Conservation (phyloP, 352 stramenopile genomes). For the Phytophthora cactorum region DNA sequence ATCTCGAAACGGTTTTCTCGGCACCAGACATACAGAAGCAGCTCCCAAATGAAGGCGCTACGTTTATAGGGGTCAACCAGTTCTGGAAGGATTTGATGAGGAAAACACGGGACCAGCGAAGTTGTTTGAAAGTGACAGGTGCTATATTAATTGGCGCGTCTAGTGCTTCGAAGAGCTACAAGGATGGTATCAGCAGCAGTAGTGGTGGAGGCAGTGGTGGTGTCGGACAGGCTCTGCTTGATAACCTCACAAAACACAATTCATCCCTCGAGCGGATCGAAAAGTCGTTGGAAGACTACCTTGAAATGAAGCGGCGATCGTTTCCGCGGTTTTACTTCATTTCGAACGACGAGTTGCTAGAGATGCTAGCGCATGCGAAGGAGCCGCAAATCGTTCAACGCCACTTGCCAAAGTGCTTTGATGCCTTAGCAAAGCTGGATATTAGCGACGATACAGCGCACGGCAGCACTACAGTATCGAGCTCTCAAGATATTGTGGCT, state of each 20-base stretch:
- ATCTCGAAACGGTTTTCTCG: conserved; percentile 85
- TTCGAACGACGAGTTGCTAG: conserved; percentile 86
- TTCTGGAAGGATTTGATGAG: conserved; percentile 87
- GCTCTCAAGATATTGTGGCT: conserved; percentile 64
- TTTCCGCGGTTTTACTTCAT: conserved; percentile 92
- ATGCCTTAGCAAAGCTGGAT: conserved; percentile 79
- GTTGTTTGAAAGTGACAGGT: conserved; percentile 73
- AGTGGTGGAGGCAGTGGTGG: conserved; percentile 5
- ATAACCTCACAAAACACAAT: conserved; percentile 77
- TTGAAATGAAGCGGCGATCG: conserved; percentile 83
- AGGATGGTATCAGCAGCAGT: conserved; percentile 2
- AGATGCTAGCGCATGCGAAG: conserved; percentile 83
- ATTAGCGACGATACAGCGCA: conserved; percentile 57
- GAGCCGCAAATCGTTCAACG: conserved; percentile 82
- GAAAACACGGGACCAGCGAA: conserved; percentile 60
- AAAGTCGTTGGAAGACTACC: conserved; percentile 84
- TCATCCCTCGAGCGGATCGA: conserved; percentile 72
- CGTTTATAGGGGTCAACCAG: conserved; percentile 70
- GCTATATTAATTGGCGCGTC: conserved; percentile 40
- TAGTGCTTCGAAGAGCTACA: conserved; percentile 22
- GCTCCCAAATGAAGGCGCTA: conserved; percentile 66
- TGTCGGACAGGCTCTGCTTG: conserved; percentile 55
- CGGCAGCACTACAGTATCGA: conserved; percentile 6
- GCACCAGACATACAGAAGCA: conserved; percentile 87
- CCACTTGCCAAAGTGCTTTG: conserved; percentile 87